A percentile compares a stretch with the other conserved stretches of the same genome.
Conservation (phyloP, 768 basidiomycete species). For the Leccinum sublutescens region DNA sequence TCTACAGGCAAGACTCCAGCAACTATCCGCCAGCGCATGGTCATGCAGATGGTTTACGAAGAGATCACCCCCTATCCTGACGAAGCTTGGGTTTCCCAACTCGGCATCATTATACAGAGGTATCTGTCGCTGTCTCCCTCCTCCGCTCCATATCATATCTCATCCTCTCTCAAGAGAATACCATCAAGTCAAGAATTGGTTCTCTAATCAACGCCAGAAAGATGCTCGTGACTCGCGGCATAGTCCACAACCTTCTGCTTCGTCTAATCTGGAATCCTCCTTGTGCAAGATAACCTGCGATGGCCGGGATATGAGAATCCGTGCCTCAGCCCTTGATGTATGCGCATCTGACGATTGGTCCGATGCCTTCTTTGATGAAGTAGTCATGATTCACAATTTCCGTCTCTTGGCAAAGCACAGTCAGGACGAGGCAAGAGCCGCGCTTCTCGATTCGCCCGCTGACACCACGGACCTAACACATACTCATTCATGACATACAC, state of each 20-base stretch:
- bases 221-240: constrained; percentile 38
- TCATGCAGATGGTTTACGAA: constrained; percentile 63
- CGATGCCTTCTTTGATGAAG: constrained; percentile 59
- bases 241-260: constrained; percentile 32
- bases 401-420: constrained; percentile 37
- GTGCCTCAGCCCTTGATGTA: constrained; percentile 44
- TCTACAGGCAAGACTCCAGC: constrained; percentile 45
- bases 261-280: constrained; percentile 36
- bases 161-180: constrained; percentile 41
- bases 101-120: constrained; percentile 58
- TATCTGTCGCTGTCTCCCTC: constrained; percentile 25
- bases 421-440: constrained; percentile 35
- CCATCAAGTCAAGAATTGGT: constrained; percentile 67
- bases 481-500: constrained; percentile 24
- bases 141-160: constrained; percentile 2
- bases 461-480: constrained; percentile 25
- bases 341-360: constrained; percentile 52
- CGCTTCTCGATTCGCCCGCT: constrained; percentile 25
- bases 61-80: constrained; percentile 65
- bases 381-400: constrained; percentile 58
- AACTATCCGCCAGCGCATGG: constrained; percentile 52
- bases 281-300: constrained; percentile 35
- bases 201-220: constrained; percentile 60
- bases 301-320: constrained; percentile 45
- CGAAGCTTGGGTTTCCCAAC: constrained; percentile 58